Conservation (phyloP, 768 basidiomycete species). For the Tremella yokohamensis region DNA sequence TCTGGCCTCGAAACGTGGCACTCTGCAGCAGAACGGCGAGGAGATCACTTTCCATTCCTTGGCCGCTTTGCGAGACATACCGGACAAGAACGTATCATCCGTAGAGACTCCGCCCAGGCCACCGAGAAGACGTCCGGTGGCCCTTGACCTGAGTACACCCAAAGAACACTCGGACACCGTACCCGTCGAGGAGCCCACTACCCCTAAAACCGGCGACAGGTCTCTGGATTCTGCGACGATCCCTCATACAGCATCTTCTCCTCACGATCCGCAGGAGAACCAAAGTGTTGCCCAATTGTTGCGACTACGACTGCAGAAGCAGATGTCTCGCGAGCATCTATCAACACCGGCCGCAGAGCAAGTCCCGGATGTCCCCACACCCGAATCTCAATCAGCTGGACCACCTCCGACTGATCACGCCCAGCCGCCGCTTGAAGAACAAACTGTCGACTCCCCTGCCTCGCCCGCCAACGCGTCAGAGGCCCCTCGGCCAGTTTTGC, state of each 20-base stretch:
- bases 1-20: not conserved
- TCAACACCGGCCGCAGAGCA: not conserved
- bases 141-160: not conserved
- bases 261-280: too few species aligned
- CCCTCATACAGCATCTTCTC: too few species aligned
- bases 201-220: not conserved
- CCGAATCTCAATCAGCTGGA: not conserved
- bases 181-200: not conserved
- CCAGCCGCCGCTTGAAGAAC: not conserved
- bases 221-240: too few species aligned
- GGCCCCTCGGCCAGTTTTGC: too few species aligned
- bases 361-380: not conserved
- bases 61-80: not conserved
- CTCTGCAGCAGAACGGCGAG: conserved; percentile 3
- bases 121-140: conserved; percentile 7
- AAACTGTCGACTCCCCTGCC: not conserved
- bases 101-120: conserved; percentile 8
- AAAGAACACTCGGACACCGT: not conserved
- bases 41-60: not conserved
- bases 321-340: conserved; percentile 3
- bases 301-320: not conserved
- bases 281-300: not conserved
- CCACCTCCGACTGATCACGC: not conserved
- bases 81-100: not conserved
- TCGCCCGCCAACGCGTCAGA: not conserved